Base-by-base conservation (phyloP, 2,329 filamentous ascomycete species). In the Monilinia fructigena region DNA sequence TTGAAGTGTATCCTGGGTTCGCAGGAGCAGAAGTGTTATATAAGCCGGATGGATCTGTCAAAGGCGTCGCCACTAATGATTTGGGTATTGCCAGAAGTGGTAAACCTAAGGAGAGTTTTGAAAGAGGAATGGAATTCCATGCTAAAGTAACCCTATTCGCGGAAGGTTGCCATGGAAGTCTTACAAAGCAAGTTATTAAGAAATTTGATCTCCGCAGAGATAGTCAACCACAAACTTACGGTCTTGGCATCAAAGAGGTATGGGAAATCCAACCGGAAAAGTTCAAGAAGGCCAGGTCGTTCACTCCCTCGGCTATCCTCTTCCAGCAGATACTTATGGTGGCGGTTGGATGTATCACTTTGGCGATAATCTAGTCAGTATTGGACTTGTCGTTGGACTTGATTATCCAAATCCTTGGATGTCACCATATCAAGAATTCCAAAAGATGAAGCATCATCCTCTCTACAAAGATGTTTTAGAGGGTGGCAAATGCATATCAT, bases 271-370 rank as follows among this genome's bases (percentile, higher is more conserved):
- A 93, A 73, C 93, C 95, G 0, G 92, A 91, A 73, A 98, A 96
- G 79, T 98, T 97, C 79, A 84, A 89, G 68, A 90, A 90, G 75
- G 95, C 63, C 82, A 94, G 72, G 86, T 98, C 55, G 86, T 89
- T 4, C 95, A 99, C 80, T 91, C 92, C 5, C 87, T 99, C 88
- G 95, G 95, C 26, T 98, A 96, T 75, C 95, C 95, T 26, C 80
- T 99, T 55, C 86, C 92, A 20, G 86, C 84, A 73, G 90, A 98
- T 76, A 95, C 93, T 11, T 99, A 99, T 76, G 95, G 95, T 72
- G 95, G 95, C 71, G 93, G 91, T n/a, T 99, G 93, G 89, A 93
- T 99, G 91, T 99, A 99, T 76, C 95, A 99, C 79, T 99, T 98
- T 78, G 95, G 93, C 48, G 94, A 99, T 74, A 99, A 98, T 79